Evolutionary conservation across 495 filamentous ascomycete species (phyloP).

Genomic region (Xylaria sp.): DNA sequence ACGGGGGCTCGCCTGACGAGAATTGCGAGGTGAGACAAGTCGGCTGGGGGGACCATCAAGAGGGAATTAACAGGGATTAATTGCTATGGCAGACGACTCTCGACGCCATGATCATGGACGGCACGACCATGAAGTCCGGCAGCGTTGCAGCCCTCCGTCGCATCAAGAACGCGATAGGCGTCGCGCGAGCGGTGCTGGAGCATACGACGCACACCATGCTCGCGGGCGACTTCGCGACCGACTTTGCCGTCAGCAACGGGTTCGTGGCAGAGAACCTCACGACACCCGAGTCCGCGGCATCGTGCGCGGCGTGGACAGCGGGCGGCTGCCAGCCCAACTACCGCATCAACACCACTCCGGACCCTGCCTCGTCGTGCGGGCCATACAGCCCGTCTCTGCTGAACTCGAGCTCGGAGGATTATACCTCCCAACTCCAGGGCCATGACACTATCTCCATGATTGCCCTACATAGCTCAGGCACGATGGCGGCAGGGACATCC

Average conservation of each 20-base stretch:
- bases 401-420: slow-evolving; percentile 7
- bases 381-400: slow-evolving; percentile 45
- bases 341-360: slow-evolving; percentile 47
- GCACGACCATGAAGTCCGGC: slow-evolving; percentile 52
- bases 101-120: slow-evolving; percentile 56
- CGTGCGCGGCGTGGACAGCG: slow-evolving; percentile 48
- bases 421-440: slow-evolving; percentile 13
- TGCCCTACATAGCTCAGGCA: slow-evolving; percentile 43
- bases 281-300: slow-evolving; percentile 42
- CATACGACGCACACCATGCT: slow-evolving; percentile 55
- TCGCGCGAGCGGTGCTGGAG: slow-evolving; percentile 53
- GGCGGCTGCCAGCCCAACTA: slow-evolving; percentile 50
- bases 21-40: slow-evolving; percentile 44
- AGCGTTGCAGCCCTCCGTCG: slow-evolving; percentile 55
- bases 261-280: slow-evolving; percentile 49
- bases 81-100: slow-evolving; percentile 45
- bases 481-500: slow-evolving; percentile 56
- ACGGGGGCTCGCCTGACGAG: slow-evolving; percentile 57
- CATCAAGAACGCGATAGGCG: slow-evolving; percentile 50
- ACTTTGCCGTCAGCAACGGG: slow-evolving; percentile 53
- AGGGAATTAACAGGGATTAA: slow-evolving; percentile 2
- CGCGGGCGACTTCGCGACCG: slow-evolving; percentile 53
- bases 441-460: slow-evolving; percentile 61
- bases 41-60: background rate
- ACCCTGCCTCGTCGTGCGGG: slow-evolving; percentile 46